Conservation (phyloP, 192 early-diverging fungal genomes). For the Phlyctochytrium planicorne region DNA sequence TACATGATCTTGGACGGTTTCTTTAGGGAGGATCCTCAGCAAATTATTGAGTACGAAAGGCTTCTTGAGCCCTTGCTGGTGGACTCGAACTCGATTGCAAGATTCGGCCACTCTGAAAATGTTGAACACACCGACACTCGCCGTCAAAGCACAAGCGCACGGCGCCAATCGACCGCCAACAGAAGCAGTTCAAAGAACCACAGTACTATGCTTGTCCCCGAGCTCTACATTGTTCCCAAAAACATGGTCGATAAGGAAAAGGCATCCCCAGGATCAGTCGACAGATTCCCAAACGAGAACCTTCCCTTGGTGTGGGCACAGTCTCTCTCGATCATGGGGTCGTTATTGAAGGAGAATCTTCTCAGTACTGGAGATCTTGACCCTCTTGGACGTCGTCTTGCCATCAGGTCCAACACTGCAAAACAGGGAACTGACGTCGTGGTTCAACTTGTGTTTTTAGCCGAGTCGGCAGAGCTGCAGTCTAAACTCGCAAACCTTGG, state of each 20-base stretch:
- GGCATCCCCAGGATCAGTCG: conserved; percentile 64
- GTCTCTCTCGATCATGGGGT: conserved; percentile 74
- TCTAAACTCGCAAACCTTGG: conserved; percentile 68
- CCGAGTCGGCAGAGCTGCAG: conserved; percentile 72
- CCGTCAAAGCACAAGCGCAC: background rate
- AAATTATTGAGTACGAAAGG: conserved; percentile 68
- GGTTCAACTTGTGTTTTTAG: conserved; percentile 74
- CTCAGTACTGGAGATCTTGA: conserved; percentile 79
- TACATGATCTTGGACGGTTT: conserved; percentile 82
- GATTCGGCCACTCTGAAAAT: conserved; percentile 37
- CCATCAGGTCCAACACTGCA: conserved; percentile 43
- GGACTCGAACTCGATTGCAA: conserved; percentile 58
- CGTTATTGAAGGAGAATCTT: conserved; percentile 72
- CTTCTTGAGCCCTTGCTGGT: conserved; percentile 69
- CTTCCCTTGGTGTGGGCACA: conserved; percentile 86
- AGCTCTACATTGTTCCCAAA: conserved; percentile 79
- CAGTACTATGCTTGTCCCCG: conserved; percentile 45
- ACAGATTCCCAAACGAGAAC: conserved; percentile 78
- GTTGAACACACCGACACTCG: background rate
- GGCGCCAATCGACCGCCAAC: background rate
- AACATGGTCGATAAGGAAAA: conserved; percentile 71
- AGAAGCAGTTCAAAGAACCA: conserved; percentile 8
- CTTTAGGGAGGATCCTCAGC: conserved; percentile 63
- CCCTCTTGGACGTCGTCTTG: conserved; percentile 73
- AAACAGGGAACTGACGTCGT: conserved; percentile 57